Conservation (phyloP, 108 stramenopile genomes). For the Fistulifera pelliculosa region DNA sequence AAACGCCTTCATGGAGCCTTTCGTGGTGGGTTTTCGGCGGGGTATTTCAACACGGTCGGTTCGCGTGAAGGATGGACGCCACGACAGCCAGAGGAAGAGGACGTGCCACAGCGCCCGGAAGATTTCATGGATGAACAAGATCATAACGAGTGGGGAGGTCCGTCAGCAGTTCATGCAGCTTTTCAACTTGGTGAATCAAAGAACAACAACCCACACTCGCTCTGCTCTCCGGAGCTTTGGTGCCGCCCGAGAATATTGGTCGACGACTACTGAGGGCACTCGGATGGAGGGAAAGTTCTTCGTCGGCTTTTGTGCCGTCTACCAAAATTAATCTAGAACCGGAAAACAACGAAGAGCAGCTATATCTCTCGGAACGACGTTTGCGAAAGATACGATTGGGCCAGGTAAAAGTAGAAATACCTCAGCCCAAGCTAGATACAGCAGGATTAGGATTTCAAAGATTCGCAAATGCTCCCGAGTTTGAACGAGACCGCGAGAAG, state of each 20-base stretch:
- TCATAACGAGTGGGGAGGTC: slow-evolving; percentile 48
- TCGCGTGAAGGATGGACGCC: slow-evolving; percentile 80
- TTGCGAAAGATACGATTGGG: slow-evolving; percentile 34
- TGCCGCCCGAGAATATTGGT: slow-evolving; percentile 26
- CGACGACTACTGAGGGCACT: slow-evolving; percentile 42
- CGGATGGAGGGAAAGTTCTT: slow-evolving; percentile 52
- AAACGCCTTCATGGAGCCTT: slow-evolving; percentile 61
- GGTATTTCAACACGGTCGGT: slow-evolving; percentile 83
- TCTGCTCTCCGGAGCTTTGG: neutral
- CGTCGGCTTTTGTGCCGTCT: slow-evolving; percentile 34
- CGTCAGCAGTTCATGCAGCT: slow-evolving; percentile 8
- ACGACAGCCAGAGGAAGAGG: slow-evolving; percentile 13
- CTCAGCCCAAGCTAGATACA: slow-evolving; percentile 61
- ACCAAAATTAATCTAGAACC: neutral
- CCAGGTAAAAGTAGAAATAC: slow-evolving; percentile 30
- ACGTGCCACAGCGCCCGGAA: slow-evolving; percentile 24
- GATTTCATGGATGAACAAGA: slow-evolving; percentile 67
- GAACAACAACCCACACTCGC: neutral
- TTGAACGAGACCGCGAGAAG: slow-evolving; percentile 40
- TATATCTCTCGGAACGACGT: slow-evolving; percentile 20
- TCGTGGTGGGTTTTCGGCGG: slow-evolving; percentile 80
- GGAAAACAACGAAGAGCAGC: neutral
- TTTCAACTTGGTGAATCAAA: neutral
- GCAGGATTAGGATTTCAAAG: slow-evolving; percentile 74
- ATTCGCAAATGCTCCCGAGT: slow-evolving; percentile 69